These are phyloP conservation scores for Fusarium sp. DNA, from an alignment of 2,329 filamentous ascomycete species.

Conservation along the genomic window DNA sequence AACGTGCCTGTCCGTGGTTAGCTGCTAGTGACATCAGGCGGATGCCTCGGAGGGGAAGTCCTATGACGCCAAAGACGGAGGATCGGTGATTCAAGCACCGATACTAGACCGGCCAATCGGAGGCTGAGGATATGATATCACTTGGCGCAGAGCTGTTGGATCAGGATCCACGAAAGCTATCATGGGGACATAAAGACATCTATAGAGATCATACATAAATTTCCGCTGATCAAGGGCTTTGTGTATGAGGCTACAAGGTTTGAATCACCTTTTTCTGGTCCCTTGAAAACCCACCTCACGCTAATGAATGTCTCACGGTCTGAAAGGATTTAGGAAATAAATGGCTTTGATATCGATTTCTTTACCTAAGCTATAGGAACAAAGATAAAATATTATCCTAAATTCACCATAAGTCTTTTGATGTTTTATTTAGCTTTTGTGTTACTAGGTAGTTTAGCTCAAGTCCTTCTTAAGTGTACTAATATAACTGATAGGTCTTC, in stretches of 20 bases:
- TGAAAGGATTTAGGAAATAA: too few relatives aligned
- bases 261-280: background rate
- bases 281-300: slow-evolving; percentile 1
- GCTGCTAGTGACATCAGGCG: slow-evolving; percentile 47
- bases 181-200: slow-evolving; percentile 2
- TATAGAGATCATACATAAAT: slow-evolving; percentile 18
- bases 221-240: slow-evolving; percentile 22
- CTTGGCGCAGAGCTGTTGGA: slow-evolving; percentile 25
- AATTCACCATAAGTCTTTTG: too few relatives aligned
- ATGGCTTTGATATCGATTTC: too few relatives aligned
- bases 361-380: too few relatives aligned
- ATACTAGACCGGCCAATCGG: slow-evolving; percentile 40
- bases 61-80: slow-evolving; percentile 44
- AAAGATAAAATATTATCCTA: too few relatives aligned
- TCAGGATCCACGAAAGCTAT: slow-evolving; percentile 29
- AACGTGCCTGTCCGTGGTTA: slow-evolving; percentile 31
- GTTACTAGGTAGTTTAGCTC: too few relatives aligned
- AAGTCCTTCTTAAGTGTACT: too few relatives aligned
- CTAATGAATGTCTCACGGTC: background rate
- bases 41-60: slow-evolving; percentile 42
- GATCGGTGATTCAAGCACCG: slow-evolving; percentile 29
- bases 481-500: background rate
- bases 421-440: too few relatives aligned
- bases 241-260: background rate
- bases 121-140: slow-evolving; percentile 27